Base-by-base conservation (phyloP, 208 protist genomes). In the Wallacemonas rigidus region DNA sequence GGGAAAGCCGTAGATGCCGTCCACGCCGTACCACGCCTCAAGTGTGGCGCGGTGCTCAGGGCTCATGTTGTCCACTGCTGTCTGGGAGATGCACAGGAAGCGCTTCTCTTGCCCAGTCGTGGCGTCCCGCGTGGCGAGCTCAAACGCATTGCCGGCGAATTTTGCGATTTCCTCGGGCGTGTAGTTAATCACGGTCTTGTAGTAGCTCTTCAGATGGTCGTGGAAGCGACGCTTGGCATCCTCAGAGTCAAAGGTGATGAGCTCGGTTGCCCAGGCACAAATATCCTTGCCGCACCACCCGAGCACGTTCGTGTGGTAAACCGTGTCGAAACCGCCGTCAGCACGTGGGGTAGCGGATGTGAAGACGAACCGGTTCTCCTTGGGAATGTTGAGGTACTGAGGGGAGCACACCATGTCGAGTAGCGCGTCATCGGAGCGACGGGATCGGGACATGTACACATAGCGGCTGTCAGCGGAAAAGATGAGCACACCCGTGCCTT, bases 221-320 rank as follows among this genome's bases (percentile, higher is more conserved):
- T 81, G 80, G 75, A 95, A 93, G 35, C 75, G 77, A 7, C 74
- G 74, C 75, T 87, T 74, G 58, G 85, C 77, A 26, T 86, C 81
- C 44, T 81, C 79, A 0, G 81, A 75, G 38, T 81, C 71, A 58
- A 93, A 93, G 14, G 56, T 72, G 35, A 95, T 67, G 48, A 82
- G 79, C 41, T 90, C 82, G 41, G 91, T 76, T 12, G 79, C 81
- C 80, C 87, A 95, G 11, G 88, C 90, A 61, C 84, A 89, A 67
- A 95, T 92, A 54, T 83, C 81, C 68, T 88, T 88, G 51, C 90
- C 90, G 71, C 81, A 87, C 90, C 90, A 95, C 14, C 90, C 90
- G 51, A 88, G 71, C 48, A 95, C 83, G 77, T 88, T 93, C 43
- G 90, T 95, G 79, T 93, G 88, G 81, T 86, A 82, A 40, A 85